These are phyloP conservation scores for Rosa persica DNA, from an alignment of 306 rosid genomes.

Conservation along the genomic window DNA sequence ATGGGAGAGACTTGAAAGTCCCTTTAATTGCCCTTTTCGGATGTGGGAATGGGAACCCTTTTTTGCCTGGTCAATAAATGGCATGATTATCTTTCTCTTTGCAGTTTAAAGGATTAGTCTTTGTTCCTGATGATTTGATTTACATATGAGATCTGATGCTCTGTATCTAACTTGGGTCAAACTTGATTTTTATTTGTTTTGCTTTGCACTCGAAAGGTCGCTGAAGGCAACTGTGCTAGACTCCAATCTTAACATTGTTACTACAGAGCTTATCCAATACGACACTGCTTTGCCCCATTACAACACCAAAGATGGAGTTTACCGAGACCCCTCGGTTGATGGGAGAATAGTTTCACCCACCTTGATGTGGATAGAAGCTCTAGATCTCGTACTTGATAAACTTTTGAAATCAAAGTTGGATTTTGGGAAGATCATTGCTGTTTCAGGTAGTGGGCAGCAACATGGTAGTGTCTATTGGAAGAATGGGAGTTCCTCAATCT, in stretches of 20 bases:
- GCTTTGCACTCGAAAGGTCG: slow-evolving; percentile 51
- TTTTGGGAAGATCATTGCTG: slow-evolving; percentile 62
- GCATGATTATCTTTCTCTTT: neutral
- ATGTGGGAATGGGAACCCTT: neutral
- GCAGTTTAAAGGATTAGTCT: neutral
- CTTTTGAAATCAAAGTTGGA: slow-evolving; percentile 58
- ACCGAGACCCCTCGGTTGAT: slow-evolving; percentile 58
- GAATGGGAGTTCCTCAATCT: slow-evolving; percentile 55
- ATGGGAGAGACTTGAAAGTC: neutral
- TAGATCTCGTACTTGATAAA: slow-evolving; percentile 71
- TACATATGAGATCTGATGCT: neutral
- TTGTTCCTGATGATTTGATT: neutral
- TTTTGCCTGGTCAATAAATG: neutral
- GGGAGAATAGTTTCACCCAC: slow-evolving; percentile 96
- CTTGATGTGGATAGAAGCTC: slow-evolving; percentile 94
- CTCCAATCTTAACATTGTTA: slow-evolving; percentile 64
- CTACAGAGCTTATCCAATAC: slow-evolving; percentile 72
- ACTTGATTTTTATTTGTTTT: slow-evolving; percentile 2
- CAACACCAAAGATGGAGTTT: slow-evolving; percentile 87
- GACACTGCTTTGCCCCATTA: slow-evolving; percentile 86
- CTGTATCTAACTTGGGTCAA: slow-evolving; percentile 19
- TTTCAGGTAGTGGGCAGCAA: slow-evolving; percentile 96
- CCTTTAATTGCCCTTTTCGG: neutral
- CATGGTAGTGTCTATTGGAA: slow-evolving; percentile 98
- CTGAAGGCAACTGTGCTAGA: slow-evolving; percentile 91